Percentiles rank a stretch among this genome's conserved stretches.
Conservation (phyloP, 2,329 filamentous ascomycete species). For the Diplodia corticola region DNA sequence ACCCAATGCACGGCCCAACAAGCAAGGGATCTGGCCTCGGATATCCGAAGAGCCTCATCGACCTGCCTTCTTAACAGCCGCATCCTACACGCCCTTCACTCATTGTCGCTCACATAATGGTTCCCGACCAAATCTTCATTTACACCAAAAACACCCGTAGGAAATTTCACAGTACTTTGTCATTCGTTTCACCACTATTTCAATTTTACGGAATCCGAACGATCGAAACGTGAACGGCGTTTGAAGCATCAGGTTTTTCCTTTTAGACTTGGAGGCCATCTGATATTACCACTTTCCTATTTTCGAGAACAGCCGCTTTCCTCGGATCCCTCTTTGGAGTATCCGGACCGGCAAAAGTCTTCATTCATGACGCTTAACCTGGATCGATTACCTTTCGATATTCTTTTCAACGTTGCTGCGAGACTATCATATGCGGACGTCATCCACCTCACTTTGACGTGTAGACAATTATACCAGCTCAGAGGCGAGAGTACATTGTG, state of each 20-base stretch:
- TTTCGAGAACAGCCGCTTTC: not conserved
- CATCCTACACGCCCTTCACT: not conserved
- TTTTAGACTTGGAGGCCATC: not conserved
- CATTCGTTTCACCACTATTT: not conserved
- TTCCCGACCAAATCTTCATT: not conserved
- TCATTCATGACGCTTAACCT: conserved; percentile 36
- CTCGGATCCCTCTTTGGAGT: not conserved
- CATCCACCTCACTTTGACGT: conserved; percentile 57
- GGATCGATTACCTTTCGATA: conserved; percentile 61
- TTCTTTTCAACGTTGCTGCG: conserved; percentile 60
- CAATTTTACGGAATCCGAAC: not conserved
- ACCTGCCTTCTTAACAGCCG: not conserved
- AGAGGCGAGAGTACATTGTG: conserved; percentile 59
- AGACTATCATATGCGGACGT: not conserved
- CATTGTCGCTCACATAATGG: not conserved
- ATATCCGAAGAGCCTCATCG: not conserved
- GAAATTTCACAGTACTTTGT: not conserved
- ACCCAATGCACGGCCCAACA: not conserved
- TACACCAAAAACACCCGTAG: conserved; percentile 10
- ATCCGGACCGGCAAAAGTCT: conserved; percentile 16
- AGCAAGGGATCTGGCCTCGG: not conserved
- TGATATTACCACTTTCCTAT: not conserved
- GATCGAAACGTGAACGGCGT: not conserved
- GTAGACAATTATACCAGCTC: conserved; percentile 53
- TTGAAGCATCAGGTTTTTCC: not conserved